phyloP scores from a whole-genome alignment of 2,329 filamentous ascomycete species.

The Aspergillus costaricaensis region DNA sequence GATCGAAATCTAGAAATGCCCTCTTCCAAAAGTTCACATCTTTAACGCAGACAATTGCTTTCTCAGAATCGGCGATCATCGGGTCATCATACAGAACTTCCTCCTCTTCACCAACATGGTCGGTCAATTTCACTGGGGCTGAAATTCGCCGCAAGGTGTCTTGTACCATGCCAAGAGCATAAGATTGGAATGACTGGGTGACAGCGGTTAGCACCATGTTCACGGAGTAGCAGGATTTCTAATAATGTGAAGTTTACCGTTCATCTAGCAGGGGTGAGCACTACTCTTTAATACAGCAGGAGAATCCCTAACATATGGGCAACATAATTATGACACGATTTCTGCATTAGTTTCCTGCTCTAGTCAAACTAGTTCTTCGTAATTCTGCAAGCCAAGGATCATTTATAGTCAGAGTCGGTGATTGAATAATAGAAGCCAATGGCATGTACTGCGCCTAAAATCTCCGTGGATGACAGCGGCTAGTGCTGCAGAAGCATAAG shows the following conservation, averaged over 20 bases:
- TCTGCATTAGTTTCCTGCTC: too few relatives aligned
- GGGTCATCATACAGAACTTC: neutral
- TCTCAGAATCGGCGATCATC: neutral
- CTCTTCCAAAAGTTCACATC: conserved; percentile 4
- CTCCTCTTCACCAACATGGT: neutral
- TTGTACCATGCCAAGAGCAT: neutral
- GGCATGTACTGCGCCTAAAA: too few relatives aligned
- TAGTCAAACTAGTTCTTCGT: too few relatives aligned
- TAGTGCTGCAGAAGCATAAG: too few relatives aligned
- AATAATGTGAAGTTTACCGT: neutral
- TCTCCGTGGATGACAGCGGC: too few relatives aligned
- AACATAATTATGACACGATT: too few relatives aligned
- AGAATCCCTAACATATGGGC: too few relatives aligned
- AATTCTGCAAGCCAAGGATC: too few relatives aligned
- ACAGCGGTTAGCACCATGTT: neutral
- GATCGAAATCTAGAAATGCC: neutral
- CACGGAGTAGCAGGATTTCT: too few relatives aligned
- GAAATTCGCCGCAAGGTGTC: neutral
- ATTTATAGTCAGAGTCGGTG: too few relatives aligned
- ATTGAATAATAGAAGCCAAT: too few relatives aligned
- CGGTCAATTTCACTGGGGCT: neutral
- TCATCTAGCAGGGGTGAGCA: neutral
- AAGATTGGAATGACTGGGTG: neutral
- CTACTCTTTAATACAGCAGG: neutral
- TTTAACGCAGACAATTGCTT: neutral